A percentile compares a stretch with the other conserved stretches of the same genome.
Evolutionary conservation across 768 basidiomycete species (phyloP).

Genomic region (Boletus reticuloceps): DNA sequence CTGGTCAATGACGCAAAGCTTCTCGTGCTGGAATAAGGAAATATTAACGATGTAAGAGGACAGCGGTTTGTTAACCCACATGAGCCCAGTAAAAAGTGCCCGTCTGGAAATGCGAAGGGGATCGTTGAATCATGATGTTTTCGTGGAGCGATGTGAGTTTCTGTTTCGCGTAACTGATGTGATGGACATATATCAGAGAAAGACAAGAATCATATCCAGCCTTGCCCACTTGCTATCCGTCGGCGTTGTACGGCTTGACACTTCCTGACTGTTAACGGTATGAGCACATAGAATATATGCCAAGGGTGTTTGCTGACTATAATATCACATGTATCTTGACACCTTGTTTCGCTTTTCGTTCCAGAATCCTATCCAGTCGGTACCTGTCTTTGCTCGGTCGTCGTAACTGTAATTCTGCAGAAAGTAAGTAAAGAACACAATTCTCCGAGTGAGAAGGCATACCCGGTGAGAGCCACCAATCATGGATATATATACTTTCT

Average conservation of each 20-base stretch:
- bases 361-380: conserved; percentile 80
- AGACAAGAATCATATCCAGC: not conserved
- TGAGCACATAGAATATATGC: not conserved
- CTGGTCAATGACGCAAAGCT: conserved; percentile 95
- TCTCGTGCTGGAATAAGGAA: conserved; percentile 73
- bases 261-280: conserved; percentile 69
- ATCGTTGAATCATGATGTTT: conserved; percentile 95
- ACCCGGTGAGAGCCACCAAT: conserved; percentile 98
- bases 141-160: conserved; percentile 74
- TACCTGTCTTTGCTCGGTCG: conserved; percentile 84
- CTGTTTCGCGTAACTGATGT: conserved; percentile 81
- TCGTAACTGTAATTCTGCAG: conserved; percentile 76
- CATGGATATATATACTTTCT: conserved; percentile 90
- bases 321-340: conserved; percentile 95
- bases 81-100: conserved; percentile 99
- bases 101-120: conserved; percentile 95
- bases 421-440: not conserved
- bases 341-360: conserved; percentile 91
- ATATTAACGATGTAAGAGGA: not conserved
- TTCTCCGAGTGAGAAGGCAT: conserved; percentile 6
- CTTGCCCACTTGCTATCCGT: conserved; percentile 81
- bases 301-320: conserved; percentile 54
- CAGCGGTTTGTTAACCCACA: conserved; percentile 43
- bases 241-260: conserved; percentile 91
- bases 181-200: conserved; percentile 5